Conservation (phyloP, 495 filamentous ascomycete genomes). For the Aspergillus nanangensis region DNA sequence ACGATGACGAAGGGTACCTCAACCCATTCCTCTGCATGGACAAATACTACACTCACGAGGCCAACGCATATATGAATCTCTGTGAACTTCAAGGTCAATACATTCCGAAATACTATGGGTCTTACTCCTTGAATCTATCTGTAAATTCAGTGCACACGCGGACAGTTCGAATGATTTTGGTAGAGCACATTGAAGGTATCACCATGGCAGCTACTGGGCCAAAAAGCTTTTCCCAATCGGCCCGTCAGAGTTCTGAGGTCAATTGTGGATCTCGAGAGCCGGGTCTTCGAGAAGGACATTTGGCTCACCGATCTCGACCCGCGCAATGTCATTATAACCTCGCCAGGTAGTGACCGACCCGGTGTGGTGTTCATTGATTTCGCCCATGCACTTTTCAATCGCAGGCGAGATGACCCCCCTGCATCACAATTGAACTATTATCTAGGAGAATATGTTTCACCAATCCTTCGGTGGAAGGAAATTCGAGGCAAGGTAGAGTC, state of each 20-base stretch:
- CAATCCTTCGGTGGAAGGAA: slow-evolving; percentile 16
- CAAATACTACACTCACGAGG: slow-evolving; percentile 23
- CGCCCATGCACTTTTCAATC: slow-evolving; percentile 15
- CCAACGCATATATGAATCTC: slow-evolving; percentile 17
- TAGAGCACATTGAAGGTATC: slow-evolving; percentile 18
- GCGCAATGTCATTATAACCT: slow-evolving; percentile 15
- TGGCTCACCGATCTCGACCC: slow-evolving; percentile 17
- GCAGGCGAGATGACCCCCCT: slow-evolving; percentile 13
- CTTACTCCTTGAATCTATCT: slow-evolving; percentile 18
- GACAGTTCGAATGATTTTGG: slow-evolving; percentile 20
- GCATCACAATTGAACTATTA: slow-evolving; percentile 9
- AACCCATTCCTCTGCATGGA: slow-evolving; percentile 23
- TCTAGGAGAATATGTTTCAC: slow-evolving; percentile 18
- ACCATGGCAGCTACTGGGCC: slow-evolving; percentile 16
- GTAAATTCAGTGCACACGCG: slow-evolving; percentile 11
- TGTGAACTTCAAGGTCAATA: slow-evolving; percentile 11
- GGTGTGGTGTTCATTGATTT: slow-evolving; percentile 20
- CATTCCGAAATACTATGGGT: slow-evolving; percentile 20
- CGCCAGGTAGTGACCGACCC: slow-evolving; percentile 2
- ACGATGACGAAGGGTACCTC: slow-evolving; percentile 18
- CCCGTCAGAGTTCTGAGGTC: slow-evolving; percentile 16
- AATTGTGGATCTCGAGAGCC: slow-evolving; percentile 19
- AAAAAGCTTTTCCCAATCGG: slow-evolving; percentile 3
- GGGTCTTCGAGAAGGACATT: slow-evolving; percentile 14
- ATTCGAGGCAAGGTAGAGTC: background rate